Evolutionary conservation across 2,329 filamentous ascomycete species (phyloP), one percentile per base, ranked within the genome.

Genomic region (Boeremia lycopersici): DNA sequence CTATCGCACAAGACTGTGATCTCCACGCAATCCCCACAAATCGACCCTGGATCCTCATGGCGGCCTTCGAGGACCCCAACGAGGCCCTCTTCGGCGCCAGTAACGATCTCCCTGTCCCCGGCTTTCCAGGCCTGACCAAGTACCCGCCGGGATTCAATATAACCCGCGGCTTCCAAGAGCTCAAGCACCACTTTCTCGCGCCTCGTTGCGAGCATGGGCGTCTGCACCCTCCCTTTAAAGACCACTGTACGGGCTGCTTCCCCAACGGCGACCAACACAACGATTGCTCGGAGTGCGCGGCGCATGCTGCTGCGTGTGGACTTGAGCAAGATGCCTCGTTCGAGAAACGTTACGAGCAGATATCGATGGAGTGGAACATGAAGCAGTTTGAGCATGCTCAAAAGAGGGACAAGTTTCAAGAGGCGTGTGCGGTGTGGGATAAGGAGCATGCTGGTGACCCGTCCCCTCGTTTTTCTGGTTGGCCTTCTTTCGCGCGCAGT

Each of bases 231-330:
- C 46, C 29, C 1, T 41, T 42, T 11, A 9, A 23, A 12, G 46
- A 49, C 23, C 38, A 42, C 30, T 49, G 46, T 30, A 31, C 23
- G n/a, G 13, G 30, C 5, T 46, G 35, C 42, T 52, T 46, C 17
- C 48, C 48, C 6, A 12, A 19, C 11, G 48, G 48, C 8, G 17
- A 42, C 12, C 29, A 40, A 10, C 17, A 45, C 13, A 13, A 23
- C 9, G 29, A 52, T 9, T 45, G 48, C 15, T 9, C 23, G 2
- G 41, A 45, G 6, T 45, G 29, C 19, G n/a, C 28, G 4, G 4
- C 26, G 10, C 45, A 48, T 9, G 19, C 3, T 6, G 29, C 15
- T 4, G 23, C 35, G 13, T 26, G 23, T 9, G 19, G 19, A 23
- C 19, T 23, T 23, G 19, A 23, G 19, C 19, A 5, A 23, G 19